These are phyloP conservation scores for Phytophthora pisi DNA, from an alignment of 352 stramenopile species.

Conservation along the genomic window DNA sequence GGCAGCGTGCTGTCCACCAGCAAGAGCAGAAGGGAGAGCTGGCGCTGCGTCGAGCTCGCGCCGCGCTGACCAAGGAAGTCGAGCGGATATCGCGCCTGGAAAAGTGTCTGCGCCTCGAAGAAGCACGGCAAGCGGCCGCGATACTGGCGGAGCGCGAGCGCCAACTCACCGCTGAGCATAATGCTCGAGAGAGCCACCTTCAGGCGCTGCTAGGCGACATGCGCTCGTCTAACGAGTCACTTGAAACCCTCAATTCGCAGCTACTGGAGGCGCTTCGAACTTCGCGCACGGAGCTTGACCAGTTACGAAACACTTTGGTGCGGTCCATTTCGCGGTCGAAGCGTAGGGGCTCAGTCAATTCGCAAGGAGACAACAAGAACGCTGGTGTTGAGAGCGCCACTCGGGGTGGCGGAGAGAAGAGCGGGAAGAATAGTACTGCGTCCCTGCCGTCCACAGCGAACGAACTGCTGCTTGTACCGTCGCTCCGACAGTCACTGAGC, in stretches of 20 bases:
- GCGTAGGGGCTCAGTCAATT: conserved; percentile 17
- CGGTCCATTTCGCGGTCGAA: conserved; percentile 28
- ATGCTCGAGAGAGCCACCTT: conserved; percentile 45
- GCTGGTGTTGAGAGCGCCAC: neutral
- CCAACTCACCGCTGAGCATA: conserved; percentile 50
- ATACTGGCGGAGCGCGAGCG: conserved; percentile 54
- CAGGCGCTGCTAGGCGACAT: conserved; percentile 59
- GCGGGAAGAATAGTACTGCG: conserved; percentile 14
- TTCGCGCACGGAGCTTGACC: conserved; percentile 48
- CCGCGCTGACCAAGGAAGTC: conserved; percentile 66
- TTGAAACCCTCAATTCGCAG: conserved; percentile 60
- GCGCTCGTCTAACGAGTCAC: conserved; percentile 47
- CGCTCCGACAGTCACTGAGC: conserved; percentile 53
- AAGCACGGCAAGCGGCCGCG: conserved; percentile 53
- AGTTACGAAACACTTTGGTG: conserved; percentile 59
- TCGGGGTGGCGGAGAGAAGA: conserved; percentile 13
- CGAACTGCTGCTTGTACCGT: conserved; percentile 40
- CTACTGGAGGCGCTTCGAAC: conserved; percentile 56
- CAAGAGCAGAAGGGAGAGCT: conserved; percentile 57
- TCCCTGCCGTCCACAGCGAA: conserved; percentile 17
- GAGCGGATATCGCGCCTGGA: conserved; percentile 63
- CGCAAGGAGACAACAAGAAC: conserved; percentile 12
- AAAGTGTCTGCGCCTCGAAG: conserved; percentile 66
- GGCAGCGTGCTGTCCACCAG: conserved; percentile 42
- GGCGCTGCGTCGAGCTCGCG: conserved; percentile 55